Evolutionary conservation across 169 alveolate genomes (phyloP), one percentile per base, ranked within the genome.

Genomic region (Cryptosporidium felis): DNA sequence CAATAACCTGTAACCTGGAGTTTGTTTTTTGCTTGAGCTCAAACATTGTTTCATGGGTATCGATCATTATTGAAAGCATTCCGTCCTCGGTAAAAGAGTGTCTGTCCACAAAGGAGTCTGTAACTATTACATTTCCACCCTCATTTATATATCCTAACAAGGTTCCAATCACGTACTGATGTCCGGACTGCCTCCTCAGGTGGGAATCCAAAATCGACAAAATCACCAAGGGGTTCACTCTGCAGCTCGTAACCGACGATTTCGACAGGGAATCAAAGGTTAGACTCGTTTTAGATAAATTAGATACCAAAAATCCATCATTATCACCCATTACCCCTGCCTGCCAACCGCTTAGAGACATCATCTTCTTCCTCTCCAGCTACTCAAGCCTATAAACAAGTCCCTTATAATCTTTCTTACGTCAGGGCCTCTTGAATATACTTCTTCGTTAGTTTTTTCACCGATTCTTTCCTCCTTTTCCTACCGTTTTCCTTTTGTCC

Each of bases 101-200:
- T 23, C 96, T 67, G 63, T 95, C 97, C 18, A 94, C 97, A 90
- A 95, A 95, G 88, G 96, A 95, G 66, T 95, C 97, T n/a, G 97
- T 91, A 60, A 95, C 92, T 81, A 94, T 96, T 45, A 95, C 92
- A 36, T 92, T 85, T 66, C 93, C 94, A 26, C 96, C 94, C 80
- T 95, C 97, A 60, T 92, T 88, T 32, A 94, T 89, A 1, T 93
- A 89, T 4, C 97, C 97, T 80, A 95, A 82, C 32, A 95, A 88
- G 3, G 97, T 95, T 36, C 97, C 97, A 51, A 95, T 93, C 36
- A 94, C 96, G 80, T 92, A 92, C 45, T 92, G 92, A 58, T 95
- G 97, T 36, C 95, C 96, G 51, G 92, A 95, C 46, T 95, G 96
- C 14, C 97, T 90, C 47, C 97, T 88, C 82, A 95, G 74, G 67